A percentile compares a stretch with the other conserved stretches of the same genome.
Conservation (phyloP, 1,139 yeast species). For the Pichia sp. region DNA sequence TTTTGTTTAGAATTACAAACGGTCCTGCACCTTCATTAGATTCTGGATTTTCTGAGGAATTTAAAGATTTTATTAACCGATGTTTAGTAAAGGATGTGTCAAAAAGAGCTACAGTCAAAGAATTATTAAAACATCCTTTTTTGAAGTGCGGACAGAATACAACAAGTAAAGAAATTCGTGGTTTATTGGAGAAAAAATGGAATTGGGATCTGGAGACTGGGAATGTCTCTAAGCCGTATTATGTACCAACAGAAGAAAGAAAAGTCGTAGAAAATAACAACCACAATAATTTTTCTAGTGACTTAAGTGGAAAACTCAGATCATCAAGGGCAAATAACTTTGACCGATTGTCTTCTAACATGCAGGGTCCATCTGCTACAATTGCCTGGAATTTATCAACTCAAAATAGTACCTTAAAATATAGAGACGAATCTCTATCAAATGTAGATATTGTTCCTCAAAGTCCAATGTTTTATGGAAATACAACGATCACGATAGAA, state of each 20-base stretch:
- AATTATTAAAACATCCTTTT: conserved; percentile 40
- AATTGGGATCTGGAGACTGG: conserved; percentile 30
- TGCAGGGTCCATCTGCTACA: background rate
- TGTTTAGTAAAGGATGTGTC: conserved; percentile 44
- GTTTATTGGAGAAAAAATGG: conserved; percentile 25
- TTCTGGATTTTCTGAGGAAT: conserved; percentile 29
- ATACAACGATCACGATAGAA: background rate
- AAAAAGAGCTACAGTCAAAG: conserved; percentile 37
- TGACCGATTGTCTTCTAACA: background rate
- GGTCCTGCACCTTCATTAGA: conserved; percentile 46
- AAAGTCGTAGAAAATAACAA: background rate
- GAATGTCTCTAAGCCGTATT: conserved; percentile 19
- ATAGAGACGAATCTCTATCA: conserved; percentile 9
- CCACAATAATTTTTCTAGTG: background rate
- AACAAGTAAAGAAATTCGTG: conserved; percentile 16
- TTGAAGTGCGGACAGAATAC: conserved; percentile 26
- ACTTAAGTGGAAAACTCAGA: background rate
- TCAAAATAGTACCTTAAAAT: conserved; percentile 7
- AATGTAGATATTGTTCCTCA: conserved; percentile 16
- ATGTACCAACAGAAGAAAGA: conserved; percentile 21
- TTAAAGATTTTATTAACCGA: conserved; percentile 42
- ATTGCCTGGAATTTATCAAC: conserved; percentile 13
- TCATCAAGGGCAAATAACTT: background rate
- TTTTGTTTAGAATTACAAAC: conserved; percentile 52
- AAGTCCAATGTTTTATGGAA: conserved; percentile 10